phyloP scores from a whole-genome alignment of 73 alveolate genomes.

The Uronychia setigera region DNA sequence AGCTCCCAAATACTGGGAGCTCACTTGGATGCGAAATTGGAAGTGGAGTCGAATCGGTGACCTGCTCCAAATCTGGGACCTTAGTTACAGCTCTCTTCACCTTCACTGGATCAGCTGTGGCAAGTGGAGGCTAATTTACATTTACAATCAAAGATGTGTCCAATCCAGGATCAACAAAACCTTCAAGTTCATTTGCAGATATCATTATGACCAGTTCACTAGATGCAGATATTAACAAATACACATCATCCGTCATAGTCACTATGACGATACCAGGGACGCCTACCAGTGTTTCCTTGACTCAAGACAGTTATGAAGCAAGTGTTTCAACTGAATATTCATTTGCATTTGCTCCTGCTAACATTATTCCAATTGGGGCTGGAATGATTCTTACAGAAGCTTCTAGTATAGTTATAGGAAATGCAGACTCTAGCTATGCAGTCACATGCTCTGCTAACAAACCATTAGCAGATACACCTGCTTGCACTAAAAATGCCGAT shows the following conservation, averaged over 20 bases:
- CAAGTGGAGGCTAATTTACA: slow-evolving; percentile 9
- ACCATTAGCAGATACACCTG: not conserved
- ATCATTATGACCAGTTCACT: slow-evolving; percentile 4
- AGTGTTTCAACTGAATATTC: slow-evolving; percentile 6
- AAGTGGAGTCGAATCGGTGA: not conserved
- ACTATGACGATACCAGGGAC: slow-evolving; percentile 11
- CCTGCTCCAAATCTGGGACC: slow-evolving; percentile 9
- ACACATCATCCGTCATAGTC: not conserved
- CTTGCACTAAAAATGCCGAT: not conserved
- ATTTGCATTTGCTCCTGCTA: slow-evolving; percentile 6
- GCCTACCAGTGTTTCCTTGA: not conserved
- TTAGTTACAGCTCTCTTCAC: not conserved
- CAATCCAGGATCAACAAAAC: slow-evolving; percentile 30
- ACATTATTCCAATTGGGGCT: slow-evolving; percentile 18
- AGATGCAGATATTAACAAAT: not conserved
- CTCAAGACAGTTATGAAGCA: not conserved
- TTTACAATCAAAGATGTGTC: slow-evolving; percentile 10
- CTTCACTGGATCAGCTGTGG: not conserved
- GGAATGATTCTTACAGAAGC: not conserved
- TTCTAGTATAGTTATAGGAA: not conserved
- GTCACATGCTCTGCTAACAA: not conserved
- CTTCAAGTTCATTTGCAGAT: slow-evolving; percentile 29
- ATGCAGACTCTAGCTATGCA: not conserved
- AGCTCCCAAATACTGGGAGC: slow-evolving; percentile 27
- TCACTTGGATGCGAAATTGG: not conserved